These are phyloP conservation scores for Phalaenopsis hybrid DNA, from an alignment of 116 monocot genomes.

Conservation along the genomic window DNA sequence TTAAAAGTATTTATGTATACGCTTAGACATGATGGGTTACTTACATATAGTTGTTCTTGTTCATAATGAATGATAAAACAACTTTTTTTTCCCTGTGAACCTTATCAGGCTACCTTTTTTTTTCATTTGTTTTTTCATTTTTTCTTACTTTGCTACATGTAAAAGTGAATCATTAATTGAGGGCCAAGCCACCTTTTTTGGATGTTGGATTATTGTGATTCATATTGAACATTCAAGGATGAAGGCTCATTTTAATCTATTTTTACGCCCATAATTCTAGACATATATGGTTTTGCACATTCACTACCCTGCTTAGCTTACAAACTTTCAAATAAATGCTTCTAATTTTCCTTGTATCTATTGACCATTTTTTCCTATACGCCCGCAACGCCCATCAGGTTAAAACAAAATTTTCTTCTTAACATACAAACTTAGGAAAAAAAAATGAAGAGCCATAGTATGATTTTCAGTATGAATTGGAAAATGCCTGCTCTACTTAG, in stretches of 20 bases:
- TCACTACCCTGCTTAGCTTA: too few relatives aligned
- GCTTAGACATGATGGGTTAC: not conserved
- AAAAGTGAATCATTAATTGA: not conserved
- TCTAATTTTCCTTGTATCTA: too few relatives aligned
- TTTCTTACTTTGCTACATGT: not conserved
- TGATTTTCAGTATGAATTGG: not conserved
- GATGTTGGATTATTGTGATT: not conserved
- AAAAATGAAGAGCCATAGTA: not conserved
- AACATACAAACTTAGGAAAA: not conserved
- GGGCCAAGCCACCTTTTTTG: not conserved
- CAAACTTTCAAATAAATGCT: too few relatives aligned
- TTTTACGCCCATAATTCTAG: not conserved
- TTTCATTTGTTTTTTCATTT: not conserved
- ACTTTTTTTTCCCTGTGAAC: not conserved
- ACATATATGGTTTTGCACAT: not conserved
- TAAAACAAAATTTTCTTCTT: not conserved
- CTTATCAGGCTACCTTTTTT: not conserved
- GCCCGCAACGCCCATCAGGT: not conserved
- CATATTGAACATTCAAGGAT: not conserved
- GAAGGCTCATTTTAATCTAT: not conserved
- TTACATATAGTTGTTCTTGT: not conserved
- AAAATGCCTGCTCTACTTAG: not conserved
- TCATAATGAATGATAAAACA: conserved; percentile 2
- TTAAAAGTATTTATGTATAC: not conserved
- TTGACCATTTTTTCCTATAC: not conserved